A percentile compares a stretch with the other conserved stretches of the same genome.
Conservation (phyloP, 805 yeast genomes). For the Zygoascus tannicola region DNA sequence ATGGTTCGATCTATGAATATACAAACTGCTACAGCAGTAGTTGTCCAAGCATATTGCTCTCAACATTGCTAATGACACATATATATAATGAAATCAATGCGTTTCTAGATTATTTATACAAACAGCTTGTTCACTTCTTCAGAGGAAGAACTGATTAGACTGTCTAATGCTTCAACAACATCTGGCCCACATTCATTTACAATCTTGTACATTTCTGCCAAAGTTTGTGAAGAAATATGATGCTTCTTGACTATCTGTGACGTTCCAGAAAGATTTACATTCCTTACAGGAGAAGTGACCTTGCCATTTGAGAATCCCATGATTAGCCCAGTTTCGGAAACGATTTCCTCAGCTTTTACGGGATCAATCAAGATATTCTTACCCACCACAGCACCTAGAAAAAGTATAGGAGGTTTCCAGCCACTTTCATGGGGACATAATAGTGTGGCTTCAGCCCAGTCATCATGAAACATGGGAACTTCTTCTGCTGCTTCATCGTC, state of each 20-base stretch:
- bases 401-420: slow-evolving; percentile 65
- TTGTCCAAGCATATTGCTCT: slow-evolving; percentile 79
- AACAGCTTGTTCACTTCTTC: neutral
- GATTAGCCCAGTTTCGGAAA: slow-evolving; percentile 73
- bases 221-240: slow-evolving; percentile 17
- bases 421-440: slow-evolving; percentile 31
- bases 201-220: slow-evolving; percentile 48
- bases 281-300: slow-evolving; percentile 64
- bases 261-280: slow-evolving; percentile 40
- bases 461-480: slow-evolving; percentile 85
- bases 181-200: slow-evolving; percentile 52
- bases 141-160: slow-evolving; percentile 3
- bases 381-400: slow-evolving; percentile 71
- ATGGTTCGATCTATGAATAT: slow-evolving; percentile 92
- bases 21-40: slow-evolving; percentile 92
- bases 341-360: slow-evolving; percentile 78
- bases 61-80: slow-evolving; percentile 51
- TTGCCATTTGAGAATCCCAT: slow-evolving; percentile 61
- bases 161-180: slow-evolving; percentile 46
- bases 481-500: slow-evolving; percentile 63
- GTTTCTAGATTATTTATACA: neutral
- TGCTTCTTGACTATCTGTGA: slow-evolving; percentile 6
- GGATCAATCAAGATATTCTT: slow-evolving; percentile 72
- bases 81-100: too few species aligned
- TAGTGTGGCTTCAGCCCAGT: slow-evolving; percentile 54